Percentiles rank a stretch among this genome's conserved stretches.
Conservation (phyloP, 2,329 filamentous ascomycete species). For the Colletotrichum lini region DNA sequence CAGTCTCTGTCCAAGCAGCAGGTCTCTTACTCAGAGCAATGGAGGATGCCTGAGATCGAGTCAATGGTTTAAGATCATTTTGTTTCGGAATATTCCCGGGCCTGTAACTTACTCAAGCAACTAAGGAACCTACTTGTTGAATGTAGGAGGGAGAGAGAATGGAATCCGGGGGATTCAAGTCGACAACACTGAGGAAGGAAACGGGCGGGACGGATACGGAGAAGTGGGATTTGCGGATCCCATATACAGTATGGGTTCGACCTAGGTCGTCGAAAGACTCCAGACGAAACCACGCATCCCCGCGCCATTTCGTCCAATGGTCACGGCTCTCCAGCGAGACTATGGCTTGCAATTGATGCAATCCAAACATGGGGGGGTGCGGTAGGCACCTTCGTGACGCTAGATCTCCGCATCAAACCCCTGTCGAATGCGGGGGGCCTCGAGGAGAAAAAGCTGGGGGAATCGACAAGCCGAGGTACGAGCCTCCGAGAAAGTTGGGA, state of each 20-base stretch:
- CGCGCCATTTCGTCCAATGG: conserved; percentile 29
- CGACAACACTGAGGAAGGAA: not conserved
- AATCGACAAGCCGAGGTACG: conserved; percentile 11
- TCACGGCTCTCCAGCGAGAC: conserved; percentile 16
- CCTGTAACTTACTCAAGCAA: not conserved
- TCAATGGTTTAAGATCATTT: not conserved
- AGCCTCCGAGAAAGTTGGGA: not conserved
- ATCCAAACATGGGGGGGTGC: conserved; percentile 24
- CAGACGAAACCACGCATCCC: conserved; percentile 24
- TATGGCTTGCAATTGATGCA: conserved; percentile 18
- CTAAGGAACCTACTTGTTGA: not conserved
- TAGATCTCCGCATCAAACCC: conserved; percentile 34
- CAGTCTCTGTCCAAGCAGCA: conserved; percentile 2
- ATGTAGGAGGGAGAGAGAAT: not conserved
- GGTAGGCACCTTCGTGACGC: conserved; percentile 25
- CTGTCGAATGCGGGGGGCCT: conserved; percentile 38
- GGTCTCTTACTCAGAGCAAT: not conserved
- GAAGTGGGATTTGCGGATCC: conserved; percentile 9
- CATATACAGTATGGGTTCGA: conserved; percentile 22
- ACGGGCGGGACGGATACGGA: not conserved
- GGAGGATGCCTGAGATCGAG: conserved; percentile 9
- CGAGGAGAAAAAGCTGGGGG: conserved; percentile 19
- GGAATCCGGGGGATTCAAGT: not conserved
- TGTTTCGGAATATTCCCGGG: not conserved
- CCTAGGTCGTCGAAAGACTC: not conserved